Base-by-base conservation (phyloP, 2,329 filamentous ascomycete genomes). In the Akanthomyces uredinophilus region DNA sequence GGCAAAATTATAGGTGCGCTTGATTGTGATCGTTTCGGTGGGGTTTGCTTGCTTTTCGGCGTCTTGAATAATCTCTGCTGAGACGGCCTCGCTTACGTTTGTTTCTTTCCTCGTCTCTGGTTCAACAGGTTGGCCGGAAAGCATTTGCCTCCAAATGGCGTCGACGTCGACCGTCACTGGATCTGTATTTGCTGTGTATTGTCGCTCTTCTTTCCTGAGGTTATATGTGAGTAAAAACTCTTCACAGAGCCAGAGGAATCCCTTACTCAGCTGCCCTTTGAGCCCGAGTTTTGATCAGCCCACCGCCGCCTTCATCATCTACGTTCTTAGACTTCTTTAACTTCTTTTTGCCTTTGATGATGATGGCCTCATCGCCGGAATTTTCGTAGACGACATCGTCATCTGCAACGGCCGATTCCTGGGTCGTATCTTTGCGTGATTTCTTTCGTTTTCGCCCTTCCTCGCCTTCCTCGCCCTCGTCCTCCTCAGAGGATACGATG, bases 1-100 rank as follows among this genome's bases (percentile, higher is more conserved):
- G 41, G 89, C 89, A 67, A 92, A 92, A 68, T 88, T 89, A 74
- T 90, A 91, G 16, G 84, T 87, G 35, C 87, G 85, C 68, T 87
- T 89, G 64, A 92, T 88, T 64, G 81, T 83, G 67, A 91, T 79
- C 75, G 79, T 80, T 5, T 75, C 71, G 50, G 59, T 29, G 2
- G 74, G 66, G 5, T 71, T 53, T 1, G 73, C 72, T 58, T 55
- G 59, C 50, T 41, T 53, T 60, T 20, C 24, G 56, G 47, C n/a
- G 32, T 62, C 27, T 22, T 65, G 53, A 11, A 39, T 22, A 27
- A 35, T 55, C 27, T 68, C 62, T 20, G 2, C 24, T 2, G 52
- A 46, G 18, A 57, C 46, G 14, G 51, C 37, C 16, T 41, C 47
- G 37, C 18, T 32, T 1, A 4, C 6, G 20, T n/a, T 10, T 20